phyloP scores from a whole-genome alignment of 1,139 yeast genomes.

The Candida dubliniensis region DNA sequence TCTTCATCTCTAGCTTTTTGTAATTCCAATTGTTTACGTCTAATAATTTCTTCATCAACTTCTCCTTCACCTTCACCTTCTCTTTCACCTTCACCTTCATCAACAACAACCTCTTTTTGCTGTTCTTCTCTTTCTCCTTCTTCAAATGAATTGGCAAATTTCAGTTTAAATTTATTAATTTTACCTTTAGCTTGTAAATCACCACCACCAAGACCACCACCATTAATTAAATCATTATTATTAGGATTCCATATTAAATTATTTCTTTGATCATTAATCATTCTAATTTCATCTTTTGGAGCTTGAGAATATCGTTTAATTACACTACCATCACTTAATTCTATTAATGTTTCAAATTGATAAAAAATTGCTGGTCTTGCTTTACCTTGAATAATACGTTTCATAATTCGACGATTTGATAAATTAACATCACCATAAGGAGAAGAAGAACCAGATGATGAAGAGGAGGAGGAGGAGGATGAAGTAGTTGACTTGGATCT shows the following conservation, averaged over 20 bases:
- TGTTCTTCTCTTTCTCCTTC: conserved; percentile 15
- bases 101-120: conserved; percentile 16
- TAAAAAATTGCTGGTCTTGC: conserved; percentile 92
- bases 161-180: conserved; percentile 80
- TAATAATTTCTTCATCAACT: conserved; percentile 18
- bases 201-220: conserved; percentile 48
- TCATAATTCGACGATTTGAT: conserved; percentile 53
- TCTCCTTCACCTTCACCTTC: conserved; percentile 6
- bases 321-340: conserved; percentile 92
- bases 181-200: conserved; percentile 55
- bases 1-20: conserved; percentile 44
- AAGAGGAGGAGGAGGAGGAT: too few relatives aligned
- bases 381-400: conserved; percentile 64
- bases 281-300: conserved; percentile 83
- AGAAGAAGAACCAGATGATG: neutral
- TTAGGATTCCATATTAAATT: conserved; percentile 86
- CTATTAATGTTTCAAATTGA: conserved; percentile 83
- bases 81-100: neutral
- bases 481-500: too few relatives aligned
- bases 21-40: conserved; percentile 16
- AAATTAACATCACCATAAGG: conserved; percentile 33
- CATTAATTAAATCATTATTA: conserved; percentile 71
- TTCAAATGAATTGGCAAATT: conserved; percentile 55
- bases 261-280: conserved; percentile 87
- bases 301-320: conserved; percentile 78